Base-by-base conservation (phyloP, 306 rosid genomes). In the Quillaja saponaria region DNA sequence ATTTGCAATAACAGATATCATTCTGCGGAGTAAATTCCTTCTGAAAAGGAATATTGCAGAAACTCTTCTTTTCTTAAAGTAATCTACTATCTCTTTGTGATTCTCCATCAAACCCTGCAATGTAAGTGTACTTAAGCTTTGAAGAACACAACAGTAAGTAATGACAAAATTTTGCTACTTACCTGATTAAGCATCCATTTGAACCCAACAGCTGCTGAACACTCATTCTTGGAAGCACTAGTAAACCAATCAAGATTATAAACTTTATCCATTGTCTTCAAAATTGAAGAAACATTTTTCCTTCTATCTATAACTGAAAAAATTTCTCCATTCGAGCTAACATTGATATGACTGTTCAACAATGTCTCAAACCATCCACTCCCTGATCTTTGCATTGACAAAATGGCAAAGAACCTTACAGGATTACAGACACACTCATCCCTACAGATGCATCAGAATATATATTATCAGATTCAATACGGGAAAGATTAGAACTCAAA, bases 121-220 rank as follows among this genome's bases (percentile, higher is more conserved):
- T 45, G 39, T 1, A 39, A 39, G 13, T 39, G 13, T 39, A 39
- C 2, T 39, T 39, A 7, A 39, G 10, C 12, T 39, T 2, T 39
- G 7, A 39, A 39, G 2, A 8, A 7, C 2, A 39, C 44, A 39
- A 39, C 13, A 39, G 44, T 39, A 12, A 12, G 12, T 2, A 39
- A 25, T 25, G 31, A 25, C 4, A 25, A 4, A 25, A 2, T 25
- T 9, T 16, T 13, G 8, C 10, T 25, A 52, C 71, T 62, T 34
- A 85, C 97, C 88, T 90, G 97, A 78, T 90, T 87, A 76, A 90
- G 96, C 96, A 90, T 90, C 94, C 97, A 90, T 81, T 90, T 85
- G 66, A 87, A 80, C 69, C 94, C 97, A 76, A 83, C 84, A 31
- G 97, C 97, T 37, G 97, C 87, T 12, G 94, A 79, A 69, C 97